A percentile compares a stretch with the other conserved stretches of the same genome.
Evolutionary conservation across 179 eudicot genomes (phyloP).

Genomic region (Beta lomatogona): DNA sequence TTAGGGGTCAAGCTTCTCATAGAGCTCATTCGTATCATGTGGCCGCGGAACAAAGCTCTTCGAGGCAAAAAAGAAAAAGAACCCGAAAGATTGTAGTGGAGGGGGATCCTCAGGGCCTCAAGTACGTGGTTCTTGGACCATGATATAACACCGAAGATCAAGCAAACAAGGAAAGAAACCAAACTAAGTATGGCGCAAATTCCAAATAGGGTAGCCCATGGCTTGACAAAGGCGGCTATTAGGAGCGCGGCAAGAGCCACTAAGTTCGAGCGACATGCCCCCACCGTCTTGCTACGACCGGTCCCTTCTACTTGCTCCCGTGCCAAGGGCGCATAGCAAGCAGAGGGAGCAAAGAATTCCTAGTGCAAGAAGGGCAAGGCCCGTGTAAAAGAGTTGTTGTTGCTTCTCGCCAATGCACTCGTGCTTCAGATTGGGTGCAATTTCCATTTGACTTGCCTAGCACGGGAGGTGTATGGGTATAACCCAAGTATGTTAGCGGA

Average conservation of each 20-base stretch:
- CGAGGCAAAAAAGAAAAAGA: conserved; percentile 32
- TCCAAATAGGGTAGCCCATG: conserved; percentile 17
- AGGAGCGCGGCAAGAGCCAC: conserved; percentile 10
- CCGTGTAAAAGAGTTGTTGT: conserved; percentile 36
- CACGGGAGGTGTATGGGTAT: too few relatives aligned
- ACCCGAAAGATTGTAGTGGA: conserved; percentile 44
- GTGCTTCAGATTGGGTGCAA: conserved; percentile 38
- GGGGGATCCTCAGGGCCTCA: conserved; percentile 38
- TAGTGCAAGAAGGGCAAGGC: conserved; percentile 36
- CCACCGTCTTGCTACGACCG: too few relatives aligned
- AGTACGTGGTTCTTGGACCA: conserved; percentile 3
- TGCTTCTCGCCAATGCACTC: conserved; percentile 45
- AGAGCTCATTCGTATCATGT: conserved; percentile 22
- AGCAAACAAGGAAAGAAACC: conserved; percentile 15
- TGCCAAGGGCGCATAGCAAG: conserved; percentile 22
- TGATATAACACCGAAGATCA: conserved; percentile 17
- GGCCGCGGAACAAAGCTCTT: conserved; percentile 32
- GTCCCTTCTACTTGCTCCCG: background rate
- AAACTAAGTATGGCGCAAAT: conserved; percentile 4
- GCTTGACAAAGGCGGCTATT: conserved; percentile 1
- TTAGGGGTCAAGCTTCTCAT: conserved; percentile 12
- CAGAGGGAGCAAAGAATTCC: conserved; percentile 34
- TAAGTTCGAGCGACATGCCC: background rate
- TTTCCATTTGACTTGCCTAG: conserved; percentile 29
- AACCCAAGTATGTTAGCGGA: too few relatives aligned